Percentiles rank a stretch among this genome's conserved stretches.
Evolutionary conservation across 208 protist species (phyloP).

Genomic region (Vickermania spadyakhi): DNA sequence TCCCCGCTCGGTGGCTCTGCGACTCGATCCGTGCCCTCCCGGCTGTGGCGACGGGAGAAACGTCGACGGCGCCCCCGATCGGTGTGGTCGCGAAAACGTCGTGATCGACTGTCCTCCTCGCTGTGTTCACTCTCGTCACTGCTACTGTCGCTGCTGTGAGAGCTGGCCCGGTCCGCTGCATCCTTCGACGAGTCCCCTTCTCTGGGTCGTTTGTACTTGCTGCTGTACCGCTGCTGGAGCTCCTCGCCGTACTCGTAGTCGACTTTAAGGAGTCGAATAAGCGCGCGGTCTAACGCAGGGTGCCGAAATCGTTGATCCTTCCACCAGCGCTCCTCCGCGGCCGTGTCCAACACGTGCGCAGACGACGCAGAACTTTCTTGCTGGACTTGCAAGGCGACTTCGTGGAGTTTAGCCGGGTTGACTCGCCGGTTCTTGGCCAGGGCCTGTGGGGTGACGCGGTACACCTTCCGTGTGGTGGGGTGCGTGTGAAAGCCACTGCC

Average conservation of each 20-base stretch:
- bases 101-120: background rate
- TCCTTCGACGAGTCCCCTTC: background rate
- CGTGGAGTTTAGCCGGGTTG: background rate
- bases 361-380: constrained; percentile 9
- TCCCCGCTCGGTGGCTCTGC: too few species aligned
- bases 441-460: constrained; percentile 58
- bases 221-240: constrained; percentile 3
- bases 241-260: constrained; percentile 33
- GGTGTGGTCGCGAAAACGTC: too few species aligned
- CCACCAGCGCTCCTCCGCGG: constrained; percentile 55
- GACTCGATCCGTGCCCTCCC: too few species aligned
- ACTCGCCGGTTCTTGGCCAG: constrained; percentile 49
- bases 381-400: background rate
- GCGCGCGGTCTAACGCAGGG: constrained; percentile 38
- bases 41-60: too few species aligned
- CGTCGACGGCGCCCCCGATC: too few species aligned
- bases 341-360: constrained; percentile 20
- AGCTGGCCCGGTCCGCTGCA: background rate
- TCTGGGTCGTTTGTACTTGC: background rate
- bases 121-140: background rate
- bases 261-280: constrained; percentile 39
- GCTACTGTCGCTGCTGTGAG: background rate
- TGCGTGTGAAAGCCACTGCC: constrained; percentile 12
- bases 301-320: constrained; percentile 50
- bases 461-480: constrained; percentile 32